phyloP scores from a whole-genome alignment of 305 asterid species.

The Solanum hybrid region DNA sequence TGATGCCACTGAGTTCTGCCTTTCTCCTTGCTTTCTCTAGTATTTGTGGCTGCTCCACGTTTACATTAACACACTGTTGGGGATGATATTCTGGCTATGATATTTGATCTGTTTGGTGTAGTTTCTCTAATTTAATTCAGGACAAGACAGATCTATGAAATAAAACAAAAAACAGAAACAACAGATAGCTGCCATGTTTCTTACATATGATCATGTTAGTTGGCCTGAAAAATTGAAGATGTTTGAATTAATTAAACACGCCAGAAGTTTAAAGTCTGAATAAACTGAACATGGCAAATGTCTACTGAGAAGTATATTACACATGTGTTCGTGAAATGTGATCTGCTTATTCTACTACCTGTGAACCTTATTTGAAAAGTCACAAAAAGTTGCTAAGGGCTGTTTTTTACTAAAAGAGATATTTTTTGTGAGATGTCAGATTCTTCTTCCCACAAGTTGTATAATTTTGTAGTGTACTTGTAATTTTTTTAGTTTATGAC shows the following conservation, averaged over 20 bases:
- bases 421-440: not conserved
- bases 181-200: not conserved
- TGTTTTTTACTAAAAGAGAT: not conserved
- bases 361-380: not conserved
- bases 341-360: not conserved
- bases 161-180: not conserved
- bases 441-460: not conserved
- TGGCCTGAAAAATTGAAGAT: not conserved
- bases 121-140: not conserved
- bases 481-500: not conserved
- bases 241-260: not conserved
- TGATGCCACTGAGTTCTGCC: constrained; percentile 62
- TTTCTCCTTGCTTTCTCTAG: not conserved
- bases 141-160: not conserved
- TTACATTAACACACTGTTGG: not conserved
- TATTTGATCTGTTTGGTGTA: not conserved
- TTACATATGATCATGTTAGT: not conserved
- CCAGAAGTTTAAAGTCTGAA: not conserved
- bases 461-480: not conserved
- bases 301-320: not conserved
- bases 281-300: not conserved
- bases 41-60: not conserved
- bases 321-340: not conserved
- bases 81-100: not conserved
- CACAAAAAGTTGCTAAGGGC: not conserved